Evolutionary conservation across 768 basidiomycete species (phyloP), one percentile per base, ranked within the genome.

Genomic region (Tricholomella constricta): DNA sequence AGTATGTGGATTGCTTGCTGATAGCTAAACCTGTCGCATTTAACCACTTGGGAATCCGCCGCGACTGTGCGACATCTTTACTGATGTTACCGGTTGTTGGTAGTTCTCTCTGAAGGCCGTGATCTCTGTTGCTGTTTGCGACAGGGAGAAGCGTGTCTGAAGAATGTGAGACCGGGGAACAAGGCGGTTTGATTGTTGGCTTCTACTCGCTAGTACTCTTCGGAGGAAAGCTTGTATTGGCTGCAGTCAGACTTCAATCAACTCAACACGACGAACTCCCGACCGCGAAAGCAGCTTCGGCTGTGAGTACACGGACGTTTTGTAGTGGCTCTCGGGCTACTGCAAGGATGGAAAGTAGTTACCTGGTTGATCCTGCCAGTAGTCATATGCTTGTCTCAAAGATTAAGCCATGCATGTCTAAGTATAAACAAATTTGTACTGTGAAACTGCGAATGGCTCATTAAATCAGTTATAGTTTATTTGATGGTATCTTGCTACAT

Each of bases 391-490:
- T n/a, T n/a, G n/a, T n/a, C n/a, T n/a, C n/a, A n/a, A n/a, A n/a
- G n/a, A n/a, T n/a, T n/a, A n/a, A n/a, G n/a, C n/a, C n/a, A n/a
- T n/a, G n/a, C n/a, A n/a, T n/a, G n/a, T n/a, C n/a, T n/a, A n/a
- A n/a, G n/a, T n/a, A n/a, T n/a, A n/a, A n/a, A n/a, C n/a, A n/a
- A n/a, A n/a, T n/a, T n/a, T n/a, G n/a, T n/a, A n/a, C n/a, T n/a
- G n/a, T n/a, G n/a, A n/a, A n/a, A 85, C 84, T 82, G 83, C 80
- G 78, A 85, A 85, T 83, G 82, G n/a, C 84, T 85, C 84, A 85
- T 85, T 85, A 85, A 82, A 84, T 85, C 83, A 85, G 84, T 84
- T 84, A 84, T 84, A 81, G 82, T 85, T 85, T n/a, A n/a, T n/a
- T n/a, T n/a, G n/a, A n/a, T n/a, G n/a, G n/a, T n/a, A n/a, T n/a